Percentiles rank a stretch among this genome's conserved stretches.
Evolutionary conservation across 2,329 filamentous ascomycete species (phyloP).

Genomic region (Cladosporium sp.): DNA sequence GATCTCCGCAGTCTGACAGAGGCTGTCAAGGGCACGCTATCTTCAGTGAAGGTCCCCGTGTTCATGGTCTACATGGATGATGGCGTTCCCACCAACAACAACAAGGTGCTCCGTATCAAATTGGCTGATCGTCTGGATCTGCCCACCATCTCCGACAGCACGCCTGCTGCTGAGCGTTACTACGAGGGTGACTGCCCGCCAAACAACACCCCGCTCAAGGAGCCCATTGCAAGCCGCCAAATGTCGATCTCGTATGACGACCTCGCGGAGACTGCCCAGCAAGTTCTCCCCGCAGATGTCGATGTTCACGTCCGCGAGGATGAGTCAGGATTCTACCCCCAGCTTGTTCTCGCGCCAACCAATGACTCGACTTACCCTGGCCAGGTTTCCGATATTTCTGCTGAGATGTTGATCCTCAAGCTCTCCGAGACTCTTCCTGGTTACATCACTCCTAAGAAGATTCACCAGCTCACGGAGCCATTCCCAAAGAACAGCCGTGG

Average conservation of each 20-base stretch:
- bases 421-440: conserved; percentile 23
- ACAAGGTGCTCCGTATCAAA: conserved; percentile 55
- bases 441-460: conserved; percentile 26
- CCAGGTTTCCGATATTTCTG: conserved; percentile 9
- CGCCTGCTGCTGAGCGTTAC: conserved; percentile 43
- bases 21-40: conserved; percentile 45
- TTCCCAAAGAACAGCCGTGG: conserved; percentile 24
- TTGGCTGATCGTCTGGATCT: conserved; percentile 48
- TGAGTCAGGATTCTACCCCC: conserved; percentile 27
- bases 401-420: conserved; percentile 16
- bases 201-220: conserved; percentile 44
- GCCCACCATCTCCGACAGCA: conserved; percentile 43
- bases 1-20: conserved; percentile 49
- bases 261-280: conserved; percentile 16
- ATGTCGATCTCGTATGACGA: conserved; percentile 16
- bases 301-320: conserved; percentile 26
- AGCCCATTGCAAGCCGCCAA: conserved; percentile 33
- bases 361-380: conserved; percentile 3
- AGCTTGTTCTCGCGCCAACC: conserved; percentile 33
- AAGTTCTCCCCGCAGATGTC: conserved; percentile 17
- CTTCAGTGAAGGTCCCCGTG: conserved; percentile 51
- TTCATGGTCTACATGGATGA: conserved; percentile 54
- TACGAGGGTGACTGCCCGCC: conserved; percentile 49
- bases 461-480: conserved; percentile 25
- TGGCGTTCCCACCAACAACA: conserved; percentile 54